These are phyloP conservation scores for Colletotrichum orbiculare DNA, from an alignment of 2,329 filamentous ascomycete genomes.

Conservation along the genomic window DNA sequence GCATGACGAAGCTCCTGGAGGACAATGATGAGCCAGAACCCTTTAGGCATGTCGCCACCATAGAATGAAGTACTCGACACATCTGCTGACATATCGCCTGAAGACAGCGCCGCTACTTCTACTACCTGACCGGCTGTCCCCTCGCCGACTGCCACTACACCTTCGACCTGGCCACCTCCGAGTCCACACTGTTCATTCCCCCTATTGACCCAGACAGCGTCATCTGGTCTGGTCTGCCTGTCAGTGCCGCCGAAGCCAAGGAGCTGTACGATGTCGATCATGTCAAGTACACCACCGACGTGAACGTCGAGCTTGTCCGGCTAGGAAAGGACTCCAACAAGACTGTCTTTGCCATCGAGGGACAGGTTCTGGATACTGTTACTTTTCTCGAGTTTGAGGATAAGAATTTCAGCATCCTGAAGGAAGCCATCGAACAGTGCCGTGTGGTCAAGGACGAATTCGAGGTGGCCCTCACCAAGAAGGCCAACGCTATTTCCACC, in stretches of 20 bases:
- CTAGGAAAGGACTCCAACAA: slow-evolving; percentile 53
- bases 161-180: slow-evolving; percentile 80
- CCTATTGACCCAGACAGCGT: slow-evolving; percentile 88
- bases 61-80: not conserved
- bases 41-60: slow-evolving; percentile 70
- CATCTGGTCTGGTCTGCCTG: slow-evolving; percentile 91
- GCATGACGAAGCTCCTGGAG: slow-evolving; percentile 83
- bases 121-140: slow-evolving; percentile 88
- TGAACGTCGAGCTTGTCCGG: slow-evolving; percentile 77
- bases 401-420: slow-evolving; percentile 64
- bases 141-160: slow-evolving; percentile 83
- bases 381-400: slow-evolving; percentile 68
- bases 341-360: slow-evolving; percentile 80
- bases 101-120: slow-evolving; percentile 92
- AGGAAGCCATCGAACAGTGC: slow-evolving; percentile 74
- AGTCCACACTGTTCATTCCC: slow-evolving; percentile 90
- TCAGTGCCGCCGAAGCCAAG: slow-evolving; percentile 80
- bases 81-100: not conserved
- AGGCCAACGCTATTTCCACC: slow-evolving; percentile 77
- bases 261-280: slow-evolving; percentile 84
- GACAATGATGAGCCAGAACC: slow-evolving; percentile 87
- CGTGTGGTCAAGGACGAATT: slow-evolving; percentile 80
- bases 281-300: slow-evolving; percentile 76
- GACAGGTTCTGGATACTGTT: slow-evolving; percentile 78
- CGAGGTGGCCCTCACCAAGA: slow-evolving; percentile 78